These are phyloP conservation scores for Penicillium sclerotigenum DNA, from an alignment of 2,329 filamentous ascomycete genomes.

Conservation along the genomic window DNA sequence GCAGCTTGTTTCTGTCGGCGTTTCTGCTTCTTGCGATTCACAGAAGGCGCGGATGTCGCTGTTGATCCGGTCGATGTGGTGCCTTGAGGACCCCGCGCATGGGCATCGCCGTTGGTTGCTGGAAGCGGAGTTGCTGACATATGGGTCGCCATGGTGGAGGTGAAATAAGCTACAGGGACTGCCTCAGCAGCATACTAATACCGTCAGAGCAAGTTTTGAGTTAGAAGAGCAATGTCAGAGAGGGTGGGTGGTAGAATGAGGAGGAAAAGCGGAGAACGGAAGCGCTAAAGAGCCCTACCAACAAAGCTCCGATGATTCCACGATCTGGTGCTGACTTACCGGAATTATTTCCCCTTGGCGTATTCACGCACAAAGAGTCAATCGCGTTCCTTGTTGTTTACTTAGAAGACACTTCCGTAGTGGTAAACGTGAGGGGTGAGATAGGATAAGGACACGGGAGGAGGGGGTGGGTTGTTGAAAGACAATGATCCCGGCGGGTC, in stretches of 20 bases:
- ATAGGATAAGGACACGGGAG: constrained; percentile 19
- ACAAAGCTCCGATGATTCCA: constrained; percentile 28
- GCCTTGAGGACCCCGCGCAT: constrained; percentile 24
- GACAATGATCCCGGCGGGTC: constrained; percentile 24
- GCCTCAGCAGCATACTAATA: constrained; percentile 19
- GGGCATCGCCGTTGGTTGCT: constrained; percentile 30
- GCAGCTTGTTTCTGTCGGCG: constrained; percentile 79
- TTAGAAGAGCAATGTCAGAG: constrained; percentile 5
- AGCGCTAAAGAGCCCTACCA: constrained; percentile 24
- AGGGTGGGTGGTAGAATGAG: constrained; percentile 7
- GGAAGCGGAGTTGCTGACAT: constrained; percentile 25
- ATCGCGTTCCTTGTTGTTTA: constrained; percentile 15
- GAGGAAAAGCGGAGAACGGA: constrained; percentile 23
- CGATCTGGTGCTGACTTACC: constrained; percentile 17
- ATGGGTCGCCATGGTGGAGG: constrained; percentile 31
- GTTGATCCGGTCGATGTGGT: constrained; percentile 12
- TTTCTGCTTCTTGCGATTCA: constrained; percentile 96
- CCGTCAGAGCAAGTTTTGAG: neutral
- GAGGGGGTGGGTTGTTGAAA: constrained; percentile 24
- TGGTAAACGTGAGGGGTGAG: constrained; percentile 16
- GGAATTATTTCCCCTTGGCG: constrained; percentile 15
- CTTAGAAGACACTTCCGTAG: neutral
- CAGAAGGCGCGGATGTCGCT: constrained; percentile 30
- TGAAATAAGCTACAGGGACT: constrained; percentile 24
- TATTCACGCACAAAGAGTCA: constrained; percentile 7